Percentiles rank a stretch among this genome's conserved stretches.
Conservation (phyloP, 176 grass and related monocot genomes). For the Dendrocalamus sinicus region DNA sequence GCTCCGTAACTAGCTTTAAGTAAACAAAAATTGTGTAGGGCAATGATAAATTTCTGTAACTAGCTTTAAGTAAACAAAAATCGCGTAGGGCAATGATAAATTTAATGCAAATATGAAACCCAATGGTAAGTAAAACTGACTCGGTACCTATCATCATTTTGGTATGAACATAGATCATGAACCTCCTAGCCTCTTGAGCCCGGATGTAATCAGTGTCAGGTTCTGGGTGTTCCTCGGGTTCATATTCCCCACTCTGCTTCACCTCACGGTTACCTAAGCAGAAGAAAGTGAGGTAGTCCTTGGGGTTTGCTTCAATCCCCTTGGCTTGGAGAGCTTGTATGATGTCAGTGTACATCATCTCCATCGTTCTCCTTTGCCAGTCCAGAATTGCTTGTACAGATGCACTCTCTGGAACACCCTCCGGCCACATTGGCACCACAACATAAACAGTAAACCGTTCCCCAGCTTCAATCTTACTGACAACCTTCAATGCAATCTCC, state of each 20-base stretch:
- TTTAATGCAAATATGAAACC: not conserved
- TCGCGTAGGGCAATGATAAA: not conserved
- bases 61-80: not conserved
- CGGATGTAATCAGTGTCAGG: slow-evolving; percentile 80
- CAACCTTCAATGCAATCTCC: slow-evolving; percentile 88
- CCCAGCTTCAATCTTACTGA: slow-evolving; percentile 81
- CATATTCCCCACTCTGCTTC: slow-evolving; percentile 69
- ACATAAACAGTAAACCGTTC: slow-evolving; percentile 83
- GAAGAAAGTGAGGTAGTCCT: slow-evolving; percentile 90
- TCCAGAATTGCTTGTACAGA: slow-evolving; percentile 97
- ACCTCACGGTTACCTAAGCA: slow-evolving; percentile 91
- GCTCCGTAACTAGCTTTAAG: not conserved
- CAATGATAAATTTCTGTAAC: not conserved
- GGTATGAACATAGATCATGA: slow-evolving; percentile 99
- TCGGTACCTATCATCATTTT: slow-evolving; percentile 97
- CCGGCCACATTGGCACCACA: slow-evolving; percentile 98
- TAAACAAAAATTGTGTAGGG: not conserved
- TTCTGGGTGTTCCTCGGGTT: slow-evolving; percentile 64
- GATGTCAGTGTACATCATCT: slow-evolving; percentile 97
- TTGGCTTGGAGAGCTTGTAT: slow-evolving; percentile 71
- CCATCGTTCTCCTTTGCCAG: slow-evolving; percentile 91
- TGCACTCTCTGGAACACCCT: slow-evolving; percentile 83
- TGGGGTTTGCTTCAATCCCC: slow-evolving; percentile 76
- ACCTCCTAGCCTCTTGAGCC: slow-evolving; percentile 80
- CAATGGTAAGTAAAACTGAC: not conserved